Evolutionary conservation across 306 rosid species (phyloP).

Genomic region (Coriaria nepalensis): DNA sequence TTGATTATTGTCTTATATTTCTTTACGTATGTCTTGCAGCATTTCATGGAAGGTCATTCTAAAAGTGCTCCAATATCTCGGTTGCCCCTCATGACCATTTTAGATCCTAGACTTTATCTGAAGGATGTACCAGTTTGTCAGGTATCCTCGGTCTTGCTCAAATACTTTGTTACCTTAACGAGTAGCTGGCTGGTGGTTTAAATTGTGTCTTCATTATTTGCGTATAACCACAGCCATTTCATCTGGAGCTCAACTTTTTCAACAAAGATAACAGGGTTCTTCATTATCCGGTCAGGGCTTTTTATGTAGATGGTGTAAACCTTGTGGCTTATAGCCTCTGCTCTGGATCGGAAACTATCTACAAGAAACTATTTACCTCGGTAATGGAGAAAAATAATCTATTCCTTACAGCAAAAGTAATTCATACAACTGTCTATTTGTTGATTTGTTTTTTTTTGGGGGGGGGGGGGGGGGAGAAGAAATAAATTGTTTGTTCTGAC

Average conservation of each 20-base stretch:
- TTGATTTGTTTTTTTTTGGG: too few species aligned
- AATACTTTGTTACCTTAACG: background rate
- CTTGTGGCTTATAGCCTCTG: conserved; percentile 72
- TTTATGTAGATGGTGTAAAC: conserved; percentile 69
- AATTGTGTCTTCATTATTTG: conserved; percentile 16
- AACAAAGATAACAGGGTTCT: conserved; percentile 87
- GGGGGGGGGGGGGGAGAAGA: too few species aligned
- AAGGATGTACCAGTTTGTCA: conserved; percentile 76
- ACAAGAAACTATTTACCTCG: conserved; percentile 76
- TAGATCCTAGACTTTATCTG: conserved; percentile 73
- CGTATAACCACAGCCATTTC: conserved; percentile 61
- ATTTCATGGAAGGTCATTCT: conserved; percentile 94
- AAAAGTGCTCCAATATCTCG: conserved; percentile 85
- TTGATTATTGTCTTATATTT: background rate
- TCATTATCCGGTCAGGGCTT: conserved; percentile 90
- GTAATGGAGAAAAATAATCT: conserved; percentile 32
- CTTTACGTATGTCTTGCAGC: conserved; percentile 43
- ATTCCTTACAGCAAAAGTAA: too few species aligned
- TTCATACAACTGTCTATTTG: too few species aligned
- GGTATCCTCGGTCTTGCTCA: conserved; percentile 29
- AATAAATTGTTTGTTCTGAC: background rate
- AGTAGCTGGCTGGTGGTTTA: conserved; percentile 12
- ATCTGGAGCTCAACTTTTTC: conserved; percentile 94
- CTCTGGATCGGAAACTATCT: conserved; percentile 63
- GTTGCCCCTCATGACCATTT: conserved; percentile 72